Percentiles rank a stretch among this genome's conserved stretches.
Conservation (phyloP, 2,329 filamentous ascomycete genomes). For the Passalora sequoiae region DNA sequence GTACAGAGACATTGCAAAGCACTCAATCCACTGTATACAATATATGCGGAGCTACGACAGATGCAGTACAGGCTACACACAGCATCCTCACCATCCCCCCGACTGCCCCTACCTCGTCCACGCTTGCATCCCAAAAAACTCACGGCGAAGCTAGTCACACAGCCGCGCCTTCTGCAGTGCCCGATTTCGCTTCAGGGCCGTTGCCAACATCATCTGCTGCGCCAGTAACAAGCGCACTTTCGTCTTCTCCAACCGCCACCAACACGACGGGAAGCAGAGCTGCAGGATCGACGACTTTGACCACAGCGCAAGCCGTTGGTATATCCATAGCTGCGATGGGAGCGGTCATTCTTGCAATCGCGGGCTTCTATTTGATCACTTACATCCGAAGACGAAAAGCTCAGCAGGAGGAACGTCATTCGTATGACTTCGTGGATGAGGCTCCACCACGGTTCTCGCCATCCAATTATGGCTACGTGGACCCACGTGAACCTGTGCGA, state of each 20-base stretch:
- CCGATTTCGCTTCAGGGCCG: too few relatives aligned
- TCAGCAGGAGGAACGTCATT: conserved; percentile 17
- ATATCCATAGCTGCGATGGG: conserved; percentile 31
- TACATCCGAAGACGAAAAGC: conserved; percentile 22
- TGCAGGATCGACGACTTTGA: conserved; percentile 20
- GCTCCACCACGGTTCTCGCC: conserved; percentile 25
- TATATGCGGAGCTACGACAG: conserved; percentile 24
- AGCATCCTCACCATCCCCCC: conserved; percentile 13
- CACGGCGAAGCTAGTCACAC: background rate
- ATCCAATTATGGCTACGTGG: conserved; percentile 16
- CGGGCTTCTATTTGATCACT: conserved; percentile 19
- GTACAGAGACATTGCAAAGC: conserved; percentile 3
- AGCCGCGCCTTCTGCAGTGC: background rate
- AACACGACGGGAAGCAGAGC: background rate
- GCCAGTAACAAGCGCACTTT: background rate
- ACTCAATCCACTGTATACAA: conserved; percentile 21
- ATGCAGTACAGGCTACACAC: conserved; percentile 27
- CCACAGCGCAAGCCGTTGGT: conserved; percentile 31
- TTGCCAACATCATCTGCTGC: background rate
- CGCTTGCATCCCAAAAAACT: background rate
- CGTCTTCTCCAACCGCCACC: conserved; percentile 3
- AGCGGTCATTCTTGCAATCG: conserved; percentile 23
- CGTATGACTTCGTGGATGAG: conserved; percentile 34
- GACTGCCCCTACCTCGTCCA: background rate
- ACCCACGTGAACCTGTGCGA: conserved; percentile 14